A percentile compares a stretch with the other conserved stretches of the same genome.
phyloP scores from a whole-genome alignment of 257 asterid species.

The Solanum rostratum region DNA sequence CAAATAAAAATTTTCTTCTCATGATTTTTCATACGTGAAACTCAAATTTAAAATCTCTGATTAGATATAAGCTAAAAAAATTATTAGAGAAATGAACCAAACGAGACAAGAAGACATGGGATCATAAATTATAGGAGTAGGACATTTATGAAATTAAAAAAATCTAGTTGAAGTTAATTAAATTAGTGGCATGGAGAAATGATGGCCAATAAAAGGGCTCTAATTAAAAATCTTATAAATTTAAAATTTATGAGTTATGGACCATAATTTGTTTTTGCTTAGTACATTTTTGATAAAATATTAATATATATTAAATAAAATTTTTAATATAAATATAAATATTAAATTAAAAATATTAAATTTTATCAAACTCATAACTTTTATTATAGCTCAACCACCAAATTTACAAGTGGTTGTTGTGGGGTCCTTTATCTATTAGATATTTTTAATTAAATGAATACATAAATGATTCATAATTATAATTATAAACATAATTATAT shows the following conservation, averaged over 20 bases:
- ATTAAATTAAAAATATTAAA: background rate
- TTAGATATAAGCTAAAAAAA: too few species aligned
- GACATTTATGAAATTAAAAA: background rate
- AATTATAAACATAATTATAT: too few species aligned
- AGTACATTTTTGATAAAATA: too few species aligned
- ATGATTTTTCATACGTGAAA: background rate
- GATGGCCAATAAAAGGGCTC: too few species aligned
- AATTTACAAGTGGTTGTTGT: background rate
- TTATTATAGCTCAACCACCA: too few species aligned
- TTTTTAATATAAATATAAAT: background rate
- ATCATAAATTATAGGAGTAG: background rate
- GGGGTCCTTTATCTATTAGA: background rate
- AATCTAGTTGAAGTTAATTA: background rate
- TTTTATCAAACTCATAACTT: background rate
- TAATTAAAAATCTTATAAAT: too few species aligned
- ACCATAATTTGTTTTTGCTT: too few species aligned
- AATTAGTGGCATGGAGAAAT: background rate
- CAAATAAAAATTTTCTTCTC: too few species aligned
- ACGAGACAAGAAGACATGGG: background rate
- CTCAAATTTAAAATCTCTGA: background rate
- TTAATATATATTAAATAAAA: too few species aligned
- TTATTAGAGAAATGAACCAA: background rate
- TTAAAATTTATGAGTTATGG: too few species aligned
- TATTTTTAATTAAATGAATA: too few species aligned
- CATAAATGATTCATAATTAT: too few species aligned